Evolutionary conservation across 192 early-diverging fungal species (phyloP).

Genomic region (Podila verticillata): DNA sequence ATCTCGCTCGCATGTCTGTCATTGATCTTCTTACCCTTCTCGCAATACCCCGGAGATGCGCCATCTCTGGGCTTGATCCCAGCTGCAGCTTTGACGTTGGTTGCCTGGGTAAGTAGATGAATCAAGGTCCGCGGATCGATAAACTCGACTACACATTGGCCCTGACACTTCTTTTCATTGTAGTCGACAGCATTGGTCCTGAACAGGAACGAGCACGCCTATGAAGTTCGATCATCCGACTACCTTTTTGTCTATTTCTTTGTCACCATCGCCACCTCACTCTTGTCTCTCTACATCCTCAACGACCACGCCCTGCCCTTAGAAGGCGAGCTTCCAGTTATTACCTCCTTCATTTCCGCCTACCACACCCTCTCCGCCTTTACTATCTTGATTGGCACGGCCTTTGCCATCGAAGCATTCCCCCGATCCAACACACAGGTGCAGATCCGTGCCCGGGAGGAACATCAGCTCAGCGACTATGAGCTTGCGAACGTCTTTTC

Average conservation of each 20-base stretch:
- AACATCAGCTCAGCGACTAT: conserved; percentile 16
- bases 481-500: conserved; percentile 33
- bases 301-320: not conserved
- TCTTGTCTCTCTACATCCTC: conserved; percentile 23
- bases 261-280: not conserved
- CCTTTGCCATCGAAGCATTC: conserved; percentile 23
- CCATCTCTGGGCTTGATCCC: not conserved
- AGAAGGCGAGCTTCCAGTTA: not conserved
- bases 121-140: not conserved
- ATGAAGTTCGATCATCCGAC: conserved; percentile 34
- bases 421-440: conserved; percentile 21
- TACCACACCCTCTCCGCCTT: conserved; percentile 4
- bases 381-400: conserved; percentile 4
- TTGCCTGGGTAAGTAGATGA: conserved; percentile 22
- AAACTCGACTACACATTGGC: no score
- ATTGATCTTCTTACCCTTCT: not conserved
- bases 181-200: conserved; percentile 19
- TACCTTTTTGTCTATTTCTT: conserved; percentile 15
- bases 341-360: not conserved
- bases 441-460: conserved; percentile 28
- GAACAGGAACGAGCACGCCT: conserved; percentile 22
- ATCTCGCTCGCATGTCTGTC: conserved; percentile 10
- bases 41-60: not conserved
- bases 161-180: not conserved
- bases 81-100: not conserved